Percentiles rank a stretch among this genome's conserved stretches.
Conservation (phyloP, 148 eudicot genomes). For the Cornus kousa region DNA sequence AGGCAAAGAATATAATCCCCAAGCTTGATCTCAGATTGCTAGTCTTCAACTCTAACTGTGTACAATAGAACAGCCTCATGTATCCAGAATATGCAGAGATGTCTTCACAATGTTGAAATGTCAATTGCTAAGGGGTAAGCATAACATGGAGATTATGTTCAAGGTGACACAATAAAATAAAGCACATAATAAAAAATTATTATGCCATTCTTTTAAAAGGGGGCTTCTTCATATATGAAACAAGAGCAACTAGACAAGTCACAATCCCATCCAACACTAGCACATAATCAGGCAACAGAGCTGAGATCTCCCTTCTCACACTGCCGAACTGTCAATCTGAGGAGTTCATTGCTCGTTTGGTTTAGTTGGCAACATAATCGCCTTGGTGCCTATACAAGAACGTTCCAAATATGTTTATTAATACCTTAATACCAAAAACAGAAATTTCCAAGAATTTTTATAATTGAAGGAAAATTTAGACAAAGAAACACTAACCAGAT, state of each 20-base stretch:
- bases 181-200: neutral
- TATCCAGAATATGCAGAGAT: neutral
- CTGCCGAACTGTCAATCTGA: constrained; percentile 3
- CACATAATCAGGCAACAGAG: neutral
- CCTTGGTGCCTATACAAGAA: neutral
- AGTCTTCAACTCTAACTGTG: neutral
- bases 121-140: neutral
- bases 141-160: neutral
- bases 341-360: neutral
- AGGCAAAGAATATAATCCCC: neutral
- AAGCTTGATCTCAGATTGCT: neutral
- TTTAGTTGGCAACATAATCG: constrained; percentile 5
- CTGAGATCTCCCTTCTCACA: constrained; percentile 4
- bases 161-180: neutral
- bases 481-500: neutral
- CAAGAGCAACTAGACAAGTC: neutral
- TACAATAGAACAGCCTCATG: neutral
- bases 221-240: neutral
- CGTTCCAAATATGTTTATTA: neutral
- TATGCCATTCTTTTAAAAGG: neutral
- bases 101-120: neutral
- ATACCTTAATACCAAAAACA: neutral
- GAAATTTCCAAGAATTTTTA: neutral
- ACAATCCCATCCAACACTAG: neutral
- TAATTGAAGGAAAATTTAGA: neutral